Base-by-base conservation (phyloP, 192 early-diverging fungal species). In the Gonapodya prolifera region DNA sequence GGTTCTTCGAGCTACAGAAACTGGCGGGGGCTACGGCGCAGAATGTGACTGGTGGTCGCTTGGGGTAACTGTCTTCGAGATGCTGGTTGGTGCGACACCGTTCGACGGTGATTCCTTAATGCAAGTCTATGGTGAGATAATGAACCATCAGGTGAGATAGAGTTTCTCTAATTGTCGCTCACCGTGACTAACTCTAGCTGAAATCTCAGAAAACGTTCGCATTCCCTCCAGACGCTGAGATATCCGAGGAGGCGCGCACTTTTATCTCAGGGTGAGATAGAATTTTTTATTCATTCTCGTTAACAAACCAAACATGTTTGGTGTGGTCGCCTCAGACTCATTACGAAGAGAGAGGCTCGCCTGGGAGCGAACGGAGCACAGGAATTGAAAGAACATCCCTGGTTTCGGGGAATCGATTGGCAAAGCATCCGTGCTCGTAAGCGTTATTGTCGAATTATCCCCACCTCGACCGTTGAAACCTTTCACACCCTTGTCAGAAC, bases 21-120 rank as follows among this genome's bases (percentile, higher is more conserved):
- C 18, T 18, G 71, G 28, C 13, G 32, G 32, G 8, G 92, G 90
- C 1, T 95, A 94, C 75, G 92, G 94, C 34, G 80, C 83, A 23
- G 89, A 92, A 28, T 91, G 93, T 29, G 96, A 98, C 85, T 94
- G 95, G 95, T 96, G 90, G 90, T 91, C 90, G 28, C 82, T 91
- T 30, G 96, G 96, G 1, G 90, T 93, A 23, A 90, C 95, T 18
- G 80, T 94, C 73, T 98, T 92, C 77, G 96, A 98, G 80, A 81
- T 96, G 75, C 79, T 98, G 1, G 89, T 88, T 35, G 94, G 91
- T 30, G 91, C 93, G 78, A 91, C 94, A 31, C 95, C 95, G 1
- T 97, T 96, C 80, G 94, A 94, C 80, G 89, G 92, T 35, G 94
- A 95, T 79, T 93, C 92, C 23, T 84, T 94, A 34, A 87, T 89